phyloP scores from a whole-genome alignment of 257 asterid species.

The Oldenlandia corymbosa region DNA sequence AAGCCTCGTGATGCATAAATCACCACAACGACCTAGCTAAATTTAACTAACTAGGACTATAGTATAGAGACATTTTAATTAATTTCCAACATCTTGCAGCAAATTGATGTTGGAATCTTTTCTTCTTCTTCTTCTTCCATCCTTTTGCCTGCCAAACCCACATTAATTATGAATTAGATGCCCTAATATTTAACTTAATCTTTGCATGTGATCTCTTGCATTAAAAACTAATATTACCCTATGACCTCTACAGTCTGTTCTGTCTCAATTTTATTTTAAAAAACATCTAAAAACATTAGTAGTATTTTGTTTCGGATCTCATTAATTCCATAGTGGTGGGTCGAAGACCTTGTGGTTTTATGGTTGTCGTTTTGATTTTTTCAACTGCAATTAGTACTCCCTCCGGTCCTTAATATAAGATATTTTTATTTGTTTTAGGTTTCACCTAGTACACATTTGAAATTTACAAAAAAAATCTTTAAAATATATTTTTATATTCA shows the following conservation, averaged over 20 bases:
- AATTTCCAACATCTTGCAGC: slow-evolving; percentile 13
- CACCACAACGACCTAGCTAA: slow-evolving; percentile 30
- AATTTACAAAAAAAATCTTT: too few species aligned
- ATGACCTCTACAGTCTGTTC: not conserved
- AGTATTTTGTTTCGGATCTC: slow-evolving; percentile 52
- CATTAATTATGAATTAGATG: slow-evolving; percentile 21
- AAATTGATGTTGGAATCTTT: slow-evolving; percentile 31
- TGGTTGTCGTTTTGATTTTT: slow-evolving; percentile 20
- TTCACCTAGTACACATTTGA: too few species aligned
- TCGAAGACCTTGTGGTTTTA: slow-evolving; percentile 19
- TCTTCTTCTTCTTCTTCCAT: slow-evolving; percentile 12
- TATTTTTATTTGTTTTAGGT: too few species aligned
- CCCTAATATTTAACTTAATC: slow-evolving; percentile 24
- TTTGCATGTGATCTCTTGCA: slow-evolving; percentile 43
- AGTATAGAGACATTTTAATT: slow-evolving; percentile 3
- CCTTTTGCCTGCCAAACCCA: slow-evolving; percentile 16
- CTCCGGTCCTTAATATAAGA: too few species aligned
- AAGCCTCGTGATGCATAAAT: slow-evolving; percentile 60
- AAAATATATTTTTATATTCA: too few species aligned
- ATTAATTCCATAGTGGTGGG: slow-evolving; percentile 29
- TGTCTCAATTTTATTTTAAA: slow-evolving; percentile 1
- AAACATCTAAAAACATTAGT: too few species aligned
- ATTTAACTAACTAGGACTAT: not conserved
- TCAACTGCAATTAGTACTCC: too few species aligned
- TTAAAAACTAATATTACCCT: slow-evolving; percentile 5